These are phyloP conservation scores for Helminthosporium solani DNA, from an alignment of 2,329 filamentous ascomycete species.

Conservation along the genomic window DNA sequence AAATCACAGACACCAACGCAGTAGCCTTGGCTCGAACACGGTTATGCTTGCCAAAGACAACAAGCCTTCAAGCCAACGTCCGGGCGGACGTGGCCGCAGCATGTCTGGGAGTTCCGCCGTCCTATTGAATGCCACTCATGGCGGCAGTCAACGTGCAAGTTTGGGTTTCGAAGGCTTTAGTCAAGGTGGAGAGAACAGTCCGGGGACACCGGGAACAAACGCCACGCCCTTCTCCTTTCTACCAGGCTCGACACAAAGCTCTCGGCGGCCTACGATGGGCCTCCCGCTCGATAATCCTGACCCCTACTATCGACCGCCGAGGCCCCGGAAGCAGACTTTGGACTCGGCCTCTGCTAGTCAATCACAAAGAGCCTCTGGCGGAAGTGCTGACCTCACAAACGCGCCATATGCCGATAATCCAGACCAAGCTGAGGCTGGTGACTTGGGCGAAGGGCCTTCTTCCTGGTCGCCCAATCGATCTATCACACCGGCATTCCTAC, in stretches of 20 bases:
- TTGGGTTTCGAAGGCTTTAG: conserved; percentile 56
- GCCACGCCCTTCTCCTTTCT: conserved; percentile 72
- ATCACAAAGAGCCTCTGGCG: conserved; percentile 48
- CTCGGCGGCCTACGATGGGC: conserved; percentile 40
- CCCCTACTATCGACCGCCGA: conserved; percentile 85
- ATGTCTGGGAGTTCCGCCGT: conserved; percentile 63
- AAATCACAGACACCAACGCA: conserved; percentile 65
- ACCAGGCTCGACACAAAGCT: conserved; percentile 49
- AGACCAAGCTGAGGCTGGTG: conserved; percentile 35
- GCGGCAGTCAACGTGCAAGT: conserved; percentile 49
- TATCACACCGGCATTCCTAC: conserved; percentile 53
- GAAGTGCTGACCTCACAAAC: conserved; percentile 50
- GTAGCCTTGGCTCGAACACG: conserved; percentile 79
- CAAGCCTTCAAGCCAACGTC: conserved; percentile 59
- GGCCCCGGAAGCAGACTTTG: conserved; percentile 64
- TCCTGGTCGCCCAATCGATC: conserved; percentile 29
- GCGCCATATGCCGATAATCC: conserved; percentile 49
- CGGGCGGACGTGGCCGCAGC: conserved; percentile 57
- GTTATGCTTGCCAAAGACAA: conserved; percentile 75
- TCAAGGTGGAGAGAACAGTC: conserved; percentile 51
- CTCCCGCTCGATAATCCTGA: conserved; percentile 53
- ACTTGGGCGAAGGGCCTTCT: conserved; percentile 38
- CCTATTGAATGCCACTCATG: conserved; percentile 55
- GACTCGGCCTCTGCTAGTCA: conserved; percentile 49
- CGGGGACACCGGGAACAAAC: conserved; percentile 71